Conservation (phyloP, 768 basidiomycete genomes). For the Tulasnella sp. region DNA sequence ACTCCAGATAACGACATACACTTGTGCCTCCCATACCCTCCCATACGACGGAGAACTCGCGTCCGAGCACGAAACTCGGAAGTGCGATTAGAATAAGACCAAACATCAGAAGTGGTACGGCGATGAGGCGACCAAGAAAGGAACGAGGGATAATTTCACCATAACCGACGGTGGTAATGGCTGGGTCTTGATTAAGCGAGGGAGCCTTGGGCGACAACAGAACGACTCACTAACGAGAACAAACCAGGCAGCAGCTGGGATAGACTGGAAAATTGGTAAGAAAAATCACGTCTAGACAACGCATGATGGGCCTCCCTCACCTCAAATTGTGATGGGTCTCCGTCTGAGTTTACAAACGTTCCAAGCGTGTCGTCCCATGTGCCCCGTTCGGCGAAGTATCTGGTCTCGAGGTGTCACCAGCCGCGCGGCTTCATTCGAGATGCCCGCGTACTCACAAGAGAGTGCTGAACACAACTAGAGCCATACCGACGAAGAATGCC, state of each 20-base stretch:
- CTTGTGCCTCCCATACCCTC: constrained; percentile 54
- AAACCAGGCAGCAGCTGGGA: constrained; percentile 72
- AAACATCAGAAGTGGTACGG: constrained; percentile 77
- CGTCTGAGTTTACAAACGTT: constrained; percentile 77
- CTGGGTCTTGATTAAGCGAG: constrained; percentile 58
- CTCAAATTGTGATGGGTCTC: constrained; percentile 71
- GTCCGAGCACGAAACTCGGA: constrained; percentile 83
- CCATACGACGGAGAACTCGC: constrained; percentile 89
- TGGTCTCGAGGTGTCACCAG: background rate
- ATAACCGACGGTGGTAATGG: constrained; percentile 85
- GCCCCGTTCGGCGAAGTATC: constrained; percentile 85
- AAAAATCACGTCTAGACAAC: background rate
- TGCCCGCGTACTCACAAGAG: constrained; percentile 49
- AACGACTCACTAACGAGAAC: constrained; percentile 30
- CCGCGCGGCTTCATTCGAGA: background rate
- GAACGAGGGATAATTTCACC: constrained; percentile 88
- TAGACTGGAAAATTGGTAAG: constrained; percentile 37
- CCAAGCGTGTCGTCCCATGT: constrained; percentile 77
- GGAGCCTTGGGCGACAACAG: background rate
- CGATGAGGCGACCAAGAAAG: constrained; percentile 77
- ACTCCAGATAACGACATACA: background rate
- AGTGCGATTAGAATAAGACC: constrained; percentile 84
- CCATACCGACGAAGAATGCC: constrained; percentile 81
- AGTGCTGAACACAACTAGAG: constrained; percentile 80
- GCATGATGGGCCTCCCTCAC: constrained; percentile 35